Base-by-base conservation (phyloP, 257 asterid species). In the Mitragyna speciosa region DNA sequence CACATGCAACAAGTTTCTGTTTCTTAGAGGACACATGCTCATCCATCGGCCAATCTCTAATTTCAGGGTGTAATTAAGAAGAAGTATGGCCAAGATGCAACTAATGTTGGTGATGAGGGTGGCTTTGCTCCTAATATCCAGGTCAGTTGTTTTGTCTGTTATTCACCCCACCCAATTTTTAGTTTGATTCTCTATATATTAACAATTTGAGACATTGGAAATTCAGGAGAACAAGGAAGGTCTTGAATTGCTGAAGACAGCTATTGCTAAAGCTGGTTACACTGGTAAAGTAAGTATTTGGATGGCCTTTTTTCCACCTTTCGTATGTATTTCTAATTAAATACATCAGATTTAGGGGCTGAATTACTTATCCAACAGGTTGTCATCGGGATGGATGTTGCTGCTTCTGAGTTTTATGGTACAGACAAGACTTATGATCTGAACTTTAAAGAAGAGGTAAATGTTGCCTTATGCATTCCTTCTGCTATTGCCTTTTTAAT, bases 301-400 rank as follows among this genome's bases (percentile, higher is more conserved):
- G 52, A 54, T 58, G 19, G n/a, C 26, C 77, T 12, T 49, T 75
- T 10, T 33, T 72, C 0, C 68, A 8, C 68, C 8, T 52, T 20
- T 41, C 16, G 3, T 19, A 70, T 76, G 43, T 49, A 77, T 22
- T 72, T 49, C 36, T 28, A 43, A 33, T 20, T 72, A 17, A 2
- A 56, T 52, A 52, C 20, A 61, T 67, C 47, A 56, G 64, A 20
- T 59, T 72, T 47, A 75, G 24, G 67, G 69, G 36, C 26, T 70
- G 31, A 45, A 49, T 65, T 28, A 45, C 71, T 36, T 48, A 5
- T 48, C n/a, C n/a, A n/a, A 0, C 72, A 92, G 99, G 97, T 96
- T 79, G 99, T 94, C 59, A 96, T 96, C 72, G 99, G 99, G 49
- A 96, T 96, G 98, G 98, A 96, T 83, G 99, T 96, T 86, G 99